Base-by-base conservation (phyloP, 441 rosid species). In the Dalechampia spathulata region DNA sequence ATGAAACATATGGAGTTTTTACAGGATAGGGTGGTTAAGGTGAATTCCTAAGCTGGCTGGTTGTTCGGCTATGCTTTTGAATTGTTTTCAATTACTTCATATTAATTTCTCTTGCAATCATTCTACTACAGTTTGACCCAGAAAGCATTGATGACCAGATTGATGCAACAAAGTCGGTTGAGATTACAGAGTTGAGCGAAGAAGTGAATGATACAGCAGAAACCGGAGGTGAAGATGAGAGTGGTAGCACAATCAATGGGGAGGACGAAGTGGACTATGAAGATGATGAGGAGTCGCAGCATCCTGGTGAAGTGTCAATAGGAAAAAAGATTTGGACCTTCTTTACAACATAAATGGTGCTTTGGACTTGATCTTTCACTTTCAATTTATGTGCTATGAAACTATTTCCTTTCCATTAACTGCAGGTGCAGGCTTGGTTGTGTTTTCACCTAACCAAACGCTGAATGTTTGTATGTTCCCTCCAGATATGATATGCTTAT, bases 251-350 rank as follows among this genome's bases (percentile, higher is more conserved):
- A 64, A 55, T 65, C 7, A 60, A 69, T 17, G 85, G 79, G 64
- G 94, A 68, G 10, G 82, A 70, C 10, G 78, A 75, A 16, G 34
- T 3, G 8, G 69, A 66, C 26, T 52, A 66, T 6, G 77, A 73
- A 6, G 72, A 62, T 15, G 80, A 74, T 49, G 85, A 78, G 17
- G 82, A 76, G 38, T 42, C 44, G 26, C 83, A 81, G 36, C 73
- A 76, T 43, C 83, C 72, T 30, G 85, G 80, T 60, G 84, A 78
- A 51, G 85, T 55, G 17, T 85, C 98, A 15, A 54, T 87, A 28
- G 77, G 84, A 52, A 87, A 81, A 77, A 91, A 79, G 74, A 74
- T 85, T 34, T 85, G 98, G 98, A 85, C 78, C 38, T 91, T 91
- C 66, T 82, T 87, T 69, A 82, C 90, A 5, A 75, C 93, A 28